Conservation (phyloP, 768 basidiomycete genomes). For the Coprinopsis cinerea region DNA sequence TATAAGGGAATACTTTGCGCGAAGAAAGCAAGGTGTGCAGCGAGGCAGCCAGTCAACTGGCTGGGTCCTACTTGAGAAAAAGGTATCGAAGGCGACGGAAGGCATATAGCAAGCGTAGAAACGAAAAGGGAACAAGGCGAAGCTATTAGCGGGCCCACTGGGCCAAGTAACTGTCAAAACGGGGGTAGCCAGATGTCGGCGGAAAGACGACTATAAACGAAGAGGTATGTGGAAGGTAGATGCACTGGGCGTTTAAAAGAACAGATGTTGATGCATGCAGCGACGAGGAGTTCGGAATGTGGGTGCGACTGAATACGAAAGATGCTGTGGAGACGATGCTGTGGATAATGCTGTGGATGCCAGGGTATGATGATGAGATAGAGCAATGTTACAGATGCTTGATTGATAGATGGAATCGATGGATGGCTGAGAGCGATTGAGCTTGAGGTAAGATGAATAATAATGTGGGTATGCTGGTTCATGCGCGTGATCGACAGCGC, state of each 20-base stretch:
- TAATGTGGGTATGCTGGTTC: neutral
- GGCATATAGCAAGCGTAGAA: neutral
- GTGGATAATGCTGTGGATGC: neutral
- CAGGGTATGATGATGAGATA: neutral
- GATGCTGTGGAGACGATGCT: neutral
- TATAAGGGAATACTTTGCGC: no score
- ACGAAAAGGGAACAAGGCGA: neutral
- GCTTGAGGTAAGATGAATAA: constrained; percentile 6
- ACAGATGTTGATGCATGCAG: neutral
- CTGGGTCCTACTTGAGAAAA: no score
- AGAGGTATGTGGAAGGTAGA: neutral
- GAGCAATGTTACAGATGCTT: neutral
- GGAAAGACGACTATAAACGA: neutral
- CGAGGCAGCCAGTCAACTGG: no score
- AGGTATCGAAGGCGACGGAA: no score
- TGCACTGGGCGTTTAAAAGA: neutral
- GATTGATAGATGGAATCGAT: neutral
- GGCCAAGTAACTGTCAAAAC: neutral
- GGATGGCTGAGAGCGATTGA: neutral
- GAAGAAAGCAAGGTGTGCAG: no score
- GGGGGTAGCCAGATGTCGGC: neutral
- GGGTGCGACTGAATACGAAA: neutral
- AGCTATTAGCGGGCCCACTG: neutral
- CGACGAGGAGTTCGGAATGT: neutral
- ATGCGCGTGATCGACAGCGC: constrained; percentile 23